phyloP scores from a whole-genome alignment of 805 yeast species.

The Lipomyces chichibuensis region DNA sequence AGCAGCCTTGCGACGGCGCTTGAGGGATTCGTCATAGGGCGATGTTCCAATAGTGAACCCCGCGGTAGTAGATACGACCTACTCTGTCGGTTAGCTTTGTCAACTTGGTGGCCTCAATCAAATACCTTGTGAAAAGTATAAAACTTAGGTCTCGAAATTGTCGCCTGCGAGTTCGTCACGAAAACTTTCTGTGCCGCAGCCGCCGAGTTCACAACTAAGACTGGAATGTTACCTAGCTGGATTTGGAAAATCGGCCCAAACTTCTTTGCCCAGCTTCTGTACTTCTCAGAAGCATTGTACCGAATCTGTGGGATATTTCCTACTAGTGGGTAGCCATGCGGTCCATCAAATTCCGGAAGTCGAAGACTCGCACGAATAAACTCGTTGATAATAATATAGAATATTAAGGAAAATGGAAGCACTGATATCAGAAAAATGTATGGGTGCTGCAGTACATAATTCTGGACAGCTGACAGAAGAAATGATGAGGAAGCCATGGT shows the following conservation, averaged over 20 bases:
- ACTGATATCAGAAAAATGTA: neutral
- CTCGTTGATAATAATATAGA: constrained; percentile 18
- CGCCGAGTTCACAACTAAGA: constrained; percentile 69
- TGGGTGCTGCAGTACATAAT: neutral
- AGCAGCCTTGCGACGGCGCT: constrained; percentile 46
- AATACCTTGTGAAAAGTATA: constrained; percentile 67
- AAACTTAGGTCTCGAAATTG: constrained; percentile 67
- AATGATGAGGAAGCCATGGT: neutral
- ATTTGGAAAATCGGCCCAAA: constrained; percentile 59
- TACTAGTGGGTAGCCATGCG: constrained; percentile 32
- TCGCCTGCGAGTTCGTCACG: constrained; percentile 54
- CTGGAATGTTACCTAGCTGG: constrained; percentile 58
- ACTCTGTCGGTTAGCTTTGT: neutral
- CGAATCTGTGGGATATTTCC: constrained; percentile 36
- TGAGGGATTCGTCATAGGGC: constrained; percentile 49
- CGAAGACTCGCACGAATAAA: constrained; percentile 16
- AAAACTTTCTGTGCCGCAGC: constrained; percentile 59
- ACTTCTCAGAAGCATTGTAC: constrained; percentile 34
- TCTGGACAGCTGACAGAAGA: neutral
- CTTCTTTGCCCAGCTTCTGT: constrained; percentile 42
- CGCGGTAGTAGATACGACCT: constrained; percentile 50
- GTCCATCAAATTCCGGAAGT: constrained; percentile 34
- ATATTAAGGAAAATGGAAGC: neutral
- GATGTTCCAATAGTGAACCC: constrained; percentile 52
- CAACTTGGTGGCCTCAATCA: neutral